These are phyloP conservation scores for Phoma sp. DNA, from an alignment of 2,329 filamentous ascomycete genomes.

Conservation along the genomic window DNA sequence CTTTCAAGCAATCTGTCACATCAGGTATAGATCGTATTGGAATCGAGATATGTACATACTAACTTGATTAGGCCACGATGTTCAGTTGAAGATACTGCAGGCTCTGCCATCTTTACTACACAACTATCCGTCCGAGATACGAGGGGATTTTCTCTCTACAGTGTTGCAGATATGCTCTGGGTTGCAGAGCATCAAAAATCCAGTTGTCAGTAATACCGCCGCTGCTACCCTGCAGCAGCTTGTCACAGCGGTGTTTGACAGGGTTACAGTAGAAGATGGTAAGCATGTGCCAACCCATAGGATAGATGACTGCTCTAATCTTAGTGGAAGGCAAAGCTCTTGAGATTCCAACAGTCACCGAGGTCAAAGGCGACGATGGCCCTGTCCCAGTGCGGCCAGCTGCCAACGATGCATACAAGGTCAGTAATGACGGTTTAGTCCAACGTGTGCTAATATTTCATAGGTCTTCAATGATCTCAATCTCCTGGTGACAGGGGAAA, in stretches of 20 bases:
- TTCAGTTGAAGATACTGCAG: constrained; percentile 95
- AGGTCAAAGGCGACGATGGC: constrained; percentile 70
- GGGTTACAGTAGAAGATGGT: constrained; percentile 83
- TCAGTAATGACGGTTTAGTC: constrained; percentile 36
- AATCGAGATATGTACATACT: constrained; percentile 3
- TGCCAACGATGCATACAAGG: constrained; percentile 82
- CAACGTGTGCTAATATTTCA: constrained; percentile 11
- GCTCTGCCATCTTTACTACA: constrained; percentile 87
- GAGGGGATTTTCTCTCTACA: constrained; percentile 79
- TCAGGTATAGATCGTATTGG: constrained; percentile 60
- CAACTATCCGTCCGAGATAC: constrained; percentile 83
- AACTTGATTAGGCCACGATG: constrained; percentile 68
- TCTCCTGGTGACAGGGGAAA: constrained; percentile 82
- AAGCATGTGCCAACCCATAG: background rate
- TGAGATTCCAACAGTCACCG: constrained; percentile 66
- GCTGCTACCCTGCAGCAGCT: constrained; percentile 96
- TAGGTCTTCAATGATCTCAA: constrained; percentile 89
- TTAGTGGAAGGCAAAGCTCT: constrained; percentile 42
- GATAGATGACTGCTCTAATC: constrained; percentile 13
- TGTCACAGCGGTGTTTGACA: constrained; percentile 90
- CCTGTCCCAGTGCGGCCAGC: constrained; percentile 72
- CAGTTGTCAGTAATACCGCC: constrained; percentile 92
- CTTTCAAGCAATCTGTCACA: constrained; percentile 79
- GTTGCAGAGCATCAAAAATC: constrained; percentile 88
- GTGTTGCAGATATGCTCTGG: constrained; percentile 90